Percentiles rank a stretch among this genome's conserved stretches.
Conservation (phyloP, 148 eudicot genomes). For the Silene uniflora region DNA sequence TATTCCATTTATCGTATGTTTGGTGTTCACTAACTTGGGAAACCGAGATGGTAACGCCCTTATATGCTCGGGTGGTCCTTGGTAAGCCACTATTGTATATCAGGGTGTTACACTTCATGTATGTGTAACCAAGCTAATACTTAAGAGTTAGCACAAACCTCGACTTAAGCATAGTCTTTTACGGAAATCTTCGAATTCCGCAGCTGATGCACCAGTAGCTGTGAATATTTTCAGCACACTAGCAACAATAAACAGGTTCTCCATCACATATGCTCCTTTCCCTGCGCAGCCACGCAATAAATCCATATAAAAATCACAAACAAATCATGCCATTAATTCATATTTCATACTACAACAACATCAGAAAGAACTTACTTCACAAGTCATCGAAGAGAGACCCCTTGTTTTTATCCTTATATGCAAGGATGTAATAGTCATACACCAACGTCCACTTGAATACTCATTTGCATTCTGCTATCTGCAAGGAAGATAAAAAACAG, state of each 20-base stretch:
- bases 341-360: background rate
- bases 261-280: background rate
- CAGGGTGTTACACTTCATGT: too few species aligned
- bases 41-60: too few species aligned
- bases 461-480: constrained; percentile 20
- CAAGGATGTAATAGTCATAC: constrained; percentile 12
- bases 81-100: too few species aligned
- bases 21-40: too few species aligned
- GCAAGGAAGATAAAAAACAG: background rate
- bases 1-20: too few species aligned
- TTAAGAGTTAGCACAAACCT: constrained; percentile 13
- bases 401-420: background rate
- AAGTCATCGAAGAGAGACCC: background rate
- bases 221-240: background rate
- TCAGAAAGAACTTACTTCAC: constrained; percentile 16
- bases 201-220: background rate
- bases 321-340: background rate
- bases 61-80: too few species aligned
- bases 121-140: too few species aligned
- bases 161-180: background rate
- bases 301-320: background rate
- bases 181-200: background rate
- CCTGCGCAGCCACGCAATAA: constrained; percentile 9
- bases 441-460: constrained; percentile 19
- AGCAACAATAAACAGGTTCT: background rate